Conservation (phyloP, 139 green algal species). For the Chlamydomonas sp. region DNA sequence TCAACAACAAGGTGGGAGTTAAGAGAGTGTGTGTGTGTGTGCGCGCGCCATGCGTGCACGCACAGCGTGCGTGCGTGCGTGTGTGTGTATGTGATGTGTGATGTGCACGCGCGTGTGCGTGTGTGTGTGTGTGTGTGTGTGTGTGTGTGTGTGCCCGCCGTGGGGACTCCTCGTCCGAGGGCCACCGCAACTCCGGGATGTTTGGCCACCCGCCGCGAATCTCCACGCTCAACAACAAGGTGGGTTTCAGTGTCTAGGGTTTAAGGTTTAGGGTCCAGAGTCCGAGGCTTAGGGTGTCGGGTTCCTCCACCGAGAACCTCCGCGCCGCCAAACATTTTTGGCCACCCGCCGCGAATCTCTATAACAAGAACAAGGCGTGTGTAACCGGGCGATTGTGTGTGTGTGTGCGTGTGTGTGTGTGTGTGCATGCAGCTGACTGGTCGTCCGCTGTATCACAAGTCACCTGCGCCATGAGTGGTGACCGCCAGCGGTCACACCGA, state of each 20-base stretch:
- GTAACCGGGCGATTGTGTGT: too few species aligned
- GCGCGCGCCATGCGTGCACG: background rate
- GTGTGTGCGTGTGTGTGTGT: too few species aligned
- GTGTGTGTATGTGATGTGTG: background rate
- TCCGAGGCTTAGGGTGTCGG: too few species aligned
- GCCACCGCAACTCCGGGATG: background rate
- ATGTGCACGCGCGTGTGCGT: background rate
- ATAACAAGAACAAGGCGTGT: background rate
- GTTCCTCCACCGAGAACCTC: slow-evolving; percentile 15
- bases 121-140: background rate
- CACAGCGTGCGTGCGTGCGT: background rate
- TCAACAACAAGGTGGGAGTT: slow-evolving; percentile 22
- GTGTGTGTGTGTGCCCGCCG: background rate
- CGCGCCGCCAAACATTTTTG: slow-evolving; percentile 21
- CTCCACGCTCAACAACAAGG: slow-evolving; percentile 4
- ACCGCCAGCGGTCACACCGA: too few species aligned
- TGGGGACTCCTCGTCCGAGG: background rate
- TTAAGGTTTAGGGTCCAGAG: too few species aligned
- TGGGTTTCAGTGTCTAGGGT: too few species aligned
- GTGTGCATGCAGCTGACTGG: too few species aligned
- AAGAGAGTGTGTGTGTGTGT: background rate
- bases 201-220: background rate
- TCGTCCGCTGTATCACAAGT: too few species aligned
- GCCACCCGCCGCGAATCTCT: background rate
- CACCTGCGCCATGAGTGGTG: too few species aligned